Conservation (phyloP, 768 basidiomycete species). For the Paxillus rubicundulus region DNA sequence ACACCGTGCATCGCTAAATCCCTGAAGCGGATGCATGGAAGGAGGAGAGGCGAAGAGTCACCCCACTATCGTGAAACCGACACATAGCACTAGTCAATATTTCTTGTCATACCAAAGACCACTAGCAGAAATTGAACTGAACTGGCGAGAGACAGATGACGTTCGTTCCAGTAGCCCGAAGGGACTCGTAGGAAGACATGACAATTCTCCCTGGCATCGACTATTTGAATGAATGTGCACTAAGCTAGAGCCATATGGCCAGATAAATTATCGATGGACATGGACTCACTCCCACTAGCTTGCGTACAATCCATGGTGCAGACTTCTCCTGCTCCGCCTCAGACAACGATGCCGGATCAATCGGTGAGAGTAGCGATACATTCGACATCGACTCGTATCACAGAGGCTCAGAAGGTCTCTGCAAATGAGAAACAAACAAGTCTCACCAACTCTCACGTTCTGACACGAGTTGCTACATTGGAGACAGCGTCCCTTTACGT, state of each 20-base stretch:
- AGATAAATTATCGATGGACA: background rate
- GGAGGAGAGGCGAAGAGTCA: slow-evolving; percentile 58
- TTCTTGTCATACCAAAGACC: background rate
- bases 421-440: too few relatives aligned
- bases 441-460: too few relatives aligned
- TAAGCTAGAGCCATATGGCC: background rate
- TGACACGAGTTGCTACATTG: too few relatives aligned
- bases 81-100: background rate
- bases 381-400: background rate
- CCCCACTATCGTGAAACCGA: slow-evolving; percentile 45
- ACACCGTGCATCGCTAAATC: slow-evolving; percentile 62
- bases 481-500: too few relatives aligned
- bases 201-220: slow-evolving; percentile 63
- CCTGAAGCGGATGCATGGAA: slow-evolving; percentile 63
- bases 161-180: slow-evolving; percentile 56
- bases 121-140: slow-evolving; percentile 16
- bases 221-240: slow-evolving; percentile 28
- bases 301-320: slow-evolving; percentile 62
- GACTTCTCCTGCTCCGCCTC: slow-evolving; percentile 50
- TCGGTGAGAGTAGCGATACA: slow-evolving; percentile 45
- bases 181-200: slow-evolving; percentile 60
- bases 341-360: slow-evolving; percentile 44
- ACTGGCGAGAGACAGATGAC: slow-evolving; percentile 63
- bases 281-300: slow-evolving; percentile 56
- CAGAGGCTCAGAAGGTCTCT: too few relatives aligned